Conservation (phyloP, 345 rosid species). For the Citrus cavaleriei region DNA sequence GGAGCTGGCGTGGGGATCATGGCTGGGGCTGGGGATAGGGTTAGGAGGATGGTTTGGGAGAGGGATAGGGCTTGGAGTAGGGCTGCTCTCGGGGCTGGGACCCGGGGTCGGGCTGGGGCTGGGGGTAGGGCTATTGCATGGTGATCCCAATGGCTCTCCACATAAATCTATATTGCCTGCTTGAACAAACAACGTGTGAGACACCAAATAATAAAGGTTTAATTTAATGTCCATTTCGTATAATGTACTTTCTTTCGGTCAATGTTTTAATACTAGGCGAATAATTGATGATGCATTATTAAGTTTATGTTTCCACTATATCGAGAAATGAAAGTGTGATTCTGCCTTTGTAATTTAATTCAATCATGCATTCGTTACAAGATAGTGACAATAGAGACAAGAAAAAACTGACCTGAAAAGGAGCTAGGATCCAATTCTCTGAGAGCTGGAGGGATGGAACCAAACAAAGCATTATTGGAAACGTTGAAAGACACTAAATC, state of each 20-base stretch:
- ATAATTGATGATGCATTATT: too few species aligned
- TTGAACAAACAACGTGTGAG: not conserved
- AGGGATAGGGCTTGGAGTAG: not conserved
- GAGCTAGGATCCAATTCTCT: not conserved
- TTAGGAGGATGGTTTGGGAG: not conserved
- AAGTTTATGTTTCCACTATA: too few species aligned
- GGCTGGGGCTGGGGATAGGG: constrained; percentile 1
- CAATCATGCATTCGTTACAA: not conserved
- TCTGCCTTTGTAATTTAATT: not conserved
- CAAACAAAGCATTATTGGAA: not conserved
- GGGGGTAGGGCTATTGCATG: constrained; percentile 14
- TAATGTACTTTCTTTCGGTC: too few species aligned
- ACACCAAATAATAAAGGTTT: not conserved
- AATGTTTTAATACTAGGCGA: too few species aligned
- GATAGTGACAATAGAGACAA: not conserved
- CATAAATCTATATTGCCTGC: constrained; percentile 76
- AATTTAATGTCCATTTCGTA: too few species aligned
- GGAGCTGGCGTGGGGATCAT: not conserved
- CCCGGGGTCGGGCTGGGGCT: not conserved
- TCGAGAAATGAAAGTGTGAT: too few species aligned
- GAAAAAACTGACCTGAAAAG: not conserved
- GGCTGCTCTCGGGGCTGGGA: not conserved
- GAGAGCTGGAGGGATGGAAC: not conserved
- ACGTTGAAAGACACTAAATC: not conserved
- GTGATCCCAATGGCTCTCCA: constrained; percentile 43